A percentile compares a stretch with the other conserved stretches of the same genome.
These are phyloP conservation scores for Lasiosphaeria miniovina DNA, from an alignment of 495 filamentous ascomycete species.

Conservation along the genomic window DNA sequence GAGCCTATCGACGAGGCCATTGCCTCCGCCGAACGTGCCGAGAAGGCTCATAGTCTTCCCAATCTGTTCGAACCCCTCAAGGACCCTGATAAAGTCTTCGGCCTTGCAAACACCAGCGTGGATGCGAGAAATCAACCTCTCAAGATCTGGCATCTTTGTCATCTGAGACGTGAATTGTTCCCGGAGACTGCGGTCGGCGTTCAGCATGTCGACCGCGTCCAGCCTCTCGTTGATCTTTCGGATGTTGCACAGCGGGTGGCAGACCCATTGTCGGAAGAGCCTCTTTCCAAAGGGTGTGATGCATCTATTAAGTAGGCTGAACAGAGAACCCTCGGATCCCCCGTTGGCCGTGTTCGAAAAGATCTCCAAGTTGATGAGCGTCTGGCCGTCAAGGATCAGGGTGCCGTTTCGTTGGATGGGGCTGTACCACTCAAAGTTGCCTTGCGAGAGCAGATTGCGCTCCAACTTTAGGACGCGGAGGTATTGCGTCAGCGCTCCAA, in stretches of 20 bases:
- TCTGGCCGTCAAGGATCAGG: conserved; percentile 92
- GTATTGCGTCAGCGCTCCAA: conserved; percentile 87
- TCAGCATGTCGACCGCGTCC: conserved; percentile 91
- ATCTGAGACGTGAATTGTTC: conserved; percentile 83
- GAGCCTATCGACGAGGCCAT: conserved; percentile 81
- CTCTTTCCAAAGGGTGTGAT: conserved; percentile 97
- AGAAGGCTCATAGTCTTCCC: conserved; percentile 85
- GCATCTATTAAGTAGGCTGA: conserved; percentile 86
- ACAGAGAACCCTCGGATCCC: conserved; percentile 78
- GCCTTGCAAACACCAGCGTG: conserved; percentile 86
- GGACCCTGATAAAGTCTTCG: conserved; percentile 87
- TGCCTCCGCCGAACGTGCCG: conserved; percentile 62
- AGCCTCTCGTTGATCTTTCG: conserved; percentile 88
- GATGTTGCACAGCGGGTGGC: conserved; percentile 86
- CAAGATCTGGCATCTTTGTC: conserved; percentile 88
- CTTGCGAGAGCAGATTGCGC: conserved; percentile 78
- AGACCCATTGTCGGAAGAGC: conserved; percentile 96
- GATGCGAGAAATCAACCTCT: conserved; percentile 89
- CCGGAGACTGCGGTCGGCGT: conserved; percentile 71
- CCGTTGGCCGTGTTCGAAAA: conserved; percentile 95
- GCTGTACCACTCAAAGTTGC: conserved; percentile 88
- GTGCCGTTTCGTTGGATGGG: conserved; percentile 92
- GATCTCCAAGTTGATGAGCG: conserved; percentile 93
- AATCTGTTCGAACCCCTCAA: conserved; percentile 97
- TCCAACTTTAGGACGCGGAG: conserved; percentile 86